phyloP scores from a whole-genome alignment of 2,329 filamentous ascomycete genomes.

The Nigrospora osmanthi region DNA sequence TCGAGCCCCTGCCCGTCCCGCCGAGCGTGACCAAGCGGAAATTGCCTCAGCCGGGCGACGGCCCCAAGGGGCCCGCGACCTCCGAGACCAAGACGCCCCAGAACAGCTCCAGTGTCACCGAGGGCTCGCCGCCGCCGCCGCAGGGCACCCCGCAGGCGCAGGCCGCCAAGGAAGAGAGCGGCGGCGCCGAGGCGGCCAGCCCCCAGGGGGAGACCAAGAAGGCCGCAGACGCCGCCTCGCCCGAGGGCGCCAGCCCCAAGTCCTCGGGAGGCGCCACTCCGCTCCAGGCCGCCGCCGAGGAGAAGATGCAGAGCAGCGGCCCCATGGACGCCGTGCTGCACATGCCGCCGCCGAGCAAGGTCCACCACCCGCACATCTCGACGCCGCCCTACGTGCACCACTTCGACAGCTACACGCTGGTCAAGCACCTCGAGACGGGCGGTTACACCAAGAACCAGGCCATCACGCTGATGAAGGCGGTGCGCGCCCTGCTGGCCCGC shows the following conservation, averaged over 20 bases:
- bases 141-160: too few relatives aligned
- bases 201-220: background rate
- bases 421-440: conserved; percentile 65
- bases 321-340: conserved; percentile 43
- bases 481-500: conserved; percentile 66
- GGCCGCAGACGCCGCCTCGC: conserved; percentile 3
- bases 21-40: conserved; percentile 15
- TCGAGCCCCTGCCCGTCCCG: conserved; percentile 39
- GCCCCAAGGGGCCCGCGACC: conserved; percentile 1
- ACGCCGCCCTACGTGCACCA: conserved; percentile 84
- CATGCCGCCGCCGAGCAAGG: conserved; percentile 22
- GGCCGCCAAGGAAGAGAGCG: background rate
- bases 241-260: background rate
- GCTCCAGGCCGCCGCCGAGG: conserved; percentile 23
- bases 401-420: conserved; percentile 89
- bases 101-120: conserved; percentile 4
- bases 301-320: conserved; percentile 31
- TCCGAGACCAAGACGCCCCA: conserved; percentile 7
- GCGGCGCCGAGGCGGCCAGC: background rate
- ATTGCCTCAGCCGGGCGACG: conserved; percentile 11
- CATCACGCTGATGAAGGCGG: conserved; percentile 85
- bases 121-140: background rate
- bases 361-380: conserved; percentile 51
- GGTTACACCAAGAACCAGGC: conserved; percentile 70
- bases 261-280: conserved; percentile 8